A percentile compares a stretch with the other conserved stretches of the same genome.
Conservation (phyloP, 192 early-diverging fungal species). For the Backusella tarrabulga region DNA sequence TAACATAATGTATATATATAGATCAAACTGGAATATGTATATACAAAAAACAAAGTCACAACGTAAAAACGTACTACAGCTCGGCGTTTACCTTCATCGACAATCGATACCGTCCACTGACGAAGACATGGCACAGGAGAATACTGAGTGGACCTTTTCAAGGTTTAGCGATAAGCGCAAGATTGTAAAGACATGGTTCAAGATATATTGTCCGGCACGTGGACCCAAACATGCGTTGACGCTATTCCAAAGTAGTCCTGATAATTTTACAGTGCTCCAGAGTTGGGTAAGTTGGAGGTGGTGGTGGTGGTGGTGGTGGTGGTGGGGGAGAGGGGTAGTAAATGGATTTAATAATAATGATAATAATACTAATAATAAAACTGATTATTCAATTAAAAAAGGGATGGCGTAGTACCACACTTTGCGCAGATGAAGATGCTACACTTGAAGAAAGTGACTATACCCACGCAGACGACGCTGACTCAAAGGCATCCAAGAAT, state of each 20-base stretch:
- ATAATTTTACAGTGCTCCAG: conserved; percentile 50
- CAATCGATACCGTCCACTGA: conserved; percentile 31
- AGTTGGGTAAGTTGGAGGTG: conserved; percentile 56
- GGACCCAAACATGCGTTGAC: conserved; percentile 49
- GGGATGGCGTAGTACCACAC: conserved; percentile 40
- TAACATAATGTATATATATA: conserved; percentile 10
- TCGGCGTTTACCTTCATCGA: conserved; percentile 55
- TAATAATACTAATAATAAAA: too few species aligned
- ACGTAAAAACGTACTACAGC: conserved; percentile 35
- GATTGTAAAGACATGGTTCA: conserved; percentile 53
- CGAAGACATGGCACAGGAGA: not conserved
- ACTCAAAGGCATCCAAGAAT: not conserved
- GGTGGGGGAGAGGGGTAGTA: too few species aligned
- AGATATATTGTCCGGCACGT: conserved; percentile 46
- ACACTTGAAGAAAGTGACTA: not conserved
- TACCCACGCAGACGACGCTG: not conserved
- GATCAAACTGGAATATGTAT: conserved; percentile 59
- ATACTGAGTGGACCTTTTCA: conserved; percentile 25
- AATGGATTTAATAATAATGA: not conserved
- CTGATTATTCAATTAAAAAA: not conserved
- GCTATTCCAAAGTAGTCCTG: conserved; percentile 55
- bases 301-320: too few species aligned
- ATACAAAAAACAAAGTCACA: conserved; percentile 49
- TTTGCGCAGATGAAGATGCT: conserved; percentile 25
- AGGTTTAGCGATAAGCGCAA: conserved; percentile 46